Evolutionary conservation across 1,284 basidiomycete genomes (phyloP), one percentile per base, ranked within the genome.

Genomic region (Pseudozyma tsukubaensis): DNA sequence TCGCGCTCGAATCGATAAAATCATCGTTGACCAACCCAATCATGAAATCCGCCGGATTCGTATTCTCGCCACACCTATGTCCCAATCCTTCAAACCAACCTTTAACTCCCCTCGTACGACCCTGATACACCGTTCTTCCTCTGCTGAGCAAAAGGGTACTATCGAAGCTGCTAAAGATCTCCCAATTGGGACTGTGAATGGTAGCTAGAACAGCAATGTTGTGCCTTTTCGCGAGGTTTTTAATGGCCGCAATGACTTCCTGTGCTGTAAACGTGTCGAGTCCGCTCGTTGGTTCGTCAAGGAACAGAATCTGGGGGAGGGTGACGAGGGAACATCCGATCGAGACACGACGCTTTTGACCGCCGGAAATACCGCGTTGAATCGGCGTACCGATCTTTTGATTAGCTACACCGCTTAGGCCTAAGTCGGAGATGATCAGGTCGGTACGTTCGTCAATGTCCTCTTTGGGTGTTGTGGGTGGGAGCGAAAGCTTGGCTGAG

Each of bases 221-320:
- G 48, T 80, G 69, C 2, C 67, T 50, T 40, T 47, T 52, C 0
- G 83, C 81, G 19, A 85, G 58, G 8, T 52, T 55, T 8, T 62
- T 53, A 37, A 84, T 79, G 18, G 78, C 80, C 0, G 65, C 44
- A 19, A 86, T 74, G 12, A 86, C 85, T 56, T 86, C 84, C 21
- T 65, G 63, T 11, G 79, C 77, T 0, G 83, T 79, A 16, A 58
- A 51, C 3, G 55, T 70, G 50, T 83, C 81, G 7, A 85, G 61
- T 2, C 84, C 85, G 5, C 63, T 71, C 3, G 85, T 86, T 0
- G 86, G 86, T 69, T 87, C 86, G 61, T 87, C 86, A 18, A 86
- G 79, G 60, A 86, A 83, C n/a, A 87, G 77, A 1, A 86, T 64
- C 53, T 47, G 42, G 10, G 86, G 85, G 1, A 77, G 76, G 5